Evolutionary conservation across 2,329 filamentous ascomycete species (phyloP).

Genomic region (Dactylellina leptospora): DNA sequence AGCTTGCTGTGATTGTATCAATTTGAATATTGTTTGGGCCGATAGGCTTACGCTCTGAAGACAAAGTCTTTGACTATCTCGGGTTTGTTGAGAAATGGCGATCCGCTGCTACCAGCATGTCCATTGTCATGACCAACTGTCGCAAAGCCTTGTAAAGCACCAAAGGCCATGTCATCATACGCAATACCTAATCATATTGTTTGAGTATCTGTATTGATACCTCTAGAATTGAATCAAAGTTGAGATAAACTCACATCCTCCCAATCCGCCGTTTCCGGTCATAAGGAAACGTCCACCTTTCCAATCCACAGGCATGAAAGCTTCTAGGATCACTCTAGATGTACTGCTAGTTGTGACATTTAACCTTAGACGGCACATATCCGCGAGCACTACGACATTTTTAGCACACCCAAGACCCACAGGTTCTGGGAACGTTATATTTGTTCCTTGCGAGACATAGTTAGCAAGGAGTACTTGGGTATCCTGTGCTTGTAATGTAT

Average conservation of each 20-base stretch:
- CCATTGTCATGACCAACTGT: conserved; percentile 28
- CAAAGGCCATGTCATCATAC: not conserved
- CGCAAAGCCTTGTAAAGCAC: conserved; percentile 20
- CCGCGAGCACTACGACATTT: not conserved
- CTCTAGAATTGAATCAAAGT: not conserved
- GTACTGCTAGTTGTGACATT: conserved; percentile 20
- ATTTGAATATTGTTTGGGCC: not conserved
- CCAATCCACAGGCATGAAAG: conserved; percentile 30
- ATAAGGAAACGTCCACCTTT: conserved; percentile 13
- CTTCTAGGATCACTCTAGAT: conserved; percentile 16
- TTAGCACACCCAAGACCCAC: not conserved
- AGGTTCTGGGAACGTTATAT: not conserved
- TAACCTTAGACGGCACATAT: conserved; percentile 5
- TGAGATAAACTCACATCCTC: conserved; percentile 1
- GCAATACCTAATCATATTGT: not conserved
- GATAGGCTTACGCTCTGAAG: conserved; percentile 4
- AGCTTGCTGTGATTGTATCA: not conserved
- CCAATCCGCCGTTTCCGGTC: conserved; percentile 8
- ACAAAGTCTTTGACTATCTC: conserved; percentile 37
- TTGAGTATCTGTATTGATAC: not conserved
- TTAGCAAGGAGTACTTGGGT: not conserved
- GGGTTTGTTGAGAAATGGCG: conserved; percentile 24
- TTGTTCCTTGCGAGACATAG: not conserved
- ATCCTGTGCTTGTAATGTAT: not conserved
- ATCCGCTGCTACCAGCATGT: conserved; percentile 16